Percentiles rank a stretch among this genome's conserved stretches.
Conservation (phyloP, 2,329 filamentous ascomycete species). For the Hypoxylon sp. region DNA sequence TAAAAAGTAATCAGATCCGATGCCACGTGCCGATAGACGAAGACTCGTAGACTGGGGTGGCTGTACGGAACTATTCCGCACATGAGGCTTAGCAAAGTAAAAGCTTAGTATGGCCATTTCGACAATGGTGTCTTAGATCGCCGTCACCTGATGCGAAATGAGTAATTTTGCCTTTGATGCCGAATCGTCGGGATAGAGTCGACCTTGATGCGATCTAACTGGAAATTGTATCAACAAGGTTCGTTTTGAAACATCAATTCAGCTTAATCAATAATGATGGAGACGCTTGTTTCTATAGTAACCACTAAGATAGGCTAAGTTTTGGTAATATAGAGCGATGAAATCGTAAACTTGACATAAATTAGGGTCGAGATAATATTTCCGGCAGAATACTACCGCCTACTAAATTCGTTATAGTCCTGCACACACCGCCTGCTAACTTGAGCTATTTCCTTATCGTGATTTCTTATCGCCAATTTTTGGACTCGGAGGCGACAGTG, state of each 20-base stretch:
- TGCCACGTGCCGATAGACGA: background rate
- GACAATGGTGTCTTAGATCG: too few relatives aligned
- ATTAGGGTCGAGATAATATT: conserved; percentile 29
- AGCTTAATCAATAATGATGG: background rate
- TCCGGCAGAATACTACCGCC: conserved; percentile 27
- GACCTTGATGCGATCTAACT: background rate
- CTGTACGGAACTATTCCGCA: background rate
- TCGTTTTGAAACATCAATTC: background rate
- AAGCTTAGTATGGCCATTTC: background rate
- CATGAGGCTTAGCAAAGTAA: background rate
- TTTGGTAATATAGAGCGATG: background rate
- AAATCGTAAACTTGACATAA: background rate
- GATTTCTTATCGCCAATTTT: conserved; percentile 44
- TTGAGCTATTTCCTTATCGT: conserved; percentile 38
- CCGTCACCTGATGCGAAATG: background rate
- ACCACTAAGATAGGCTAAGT: background rate
- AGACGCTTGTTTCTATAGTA: too few relatives aligned
- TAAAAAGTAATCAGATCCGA: too few relatives aligned
- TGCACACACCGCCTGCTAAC: conserved; percentile 30
- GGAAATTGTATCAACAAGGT: background rate
- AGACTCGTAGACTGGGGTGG: background rate
- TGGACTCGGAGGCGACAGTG: conserved; percentile 15
- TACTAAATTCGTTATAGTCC: conserved; percentile 7
- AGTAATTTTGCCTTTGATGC: background rate
- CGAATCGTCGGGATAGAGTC: background rate